phyloP scores from a whole-genome alignment of 495 filamentous ascomycete species.

The Talaromyces wortmannii region DNA sequence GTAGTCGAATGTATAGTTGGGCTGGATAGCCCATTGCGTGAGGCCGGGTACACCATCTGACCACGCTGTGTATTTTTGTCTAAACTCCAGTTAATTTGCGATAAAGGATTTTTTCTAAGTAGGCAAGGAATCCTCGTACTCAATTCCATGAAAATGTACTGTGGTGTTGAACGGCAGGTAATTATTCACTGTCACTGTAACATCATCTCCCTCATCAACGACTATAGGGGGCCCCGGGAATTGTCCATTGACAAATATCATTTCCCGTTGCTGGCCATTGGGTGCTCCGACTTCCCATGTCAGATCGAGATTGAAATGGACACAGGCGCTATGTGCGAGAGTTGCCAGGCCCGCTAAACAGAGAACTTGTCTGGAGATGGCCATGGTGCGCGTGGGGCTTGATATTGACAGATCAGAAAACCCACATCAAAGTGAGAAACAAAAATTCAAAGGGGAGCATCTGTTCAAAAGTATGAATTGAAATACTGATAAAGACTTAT shows the following conservation, averaged over 20 bases:
- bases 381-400: not conserved
- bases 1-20: conserved; percentile 36
- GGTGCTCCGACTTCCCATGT: conserved; percentile 31
- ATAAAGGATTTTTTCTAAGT: not conserved
- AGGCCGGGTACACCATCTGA: conserved; percentile 46
- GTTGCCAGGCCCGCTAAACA: not conserved
- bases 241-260: conserved; percentile 49
- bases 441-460: not conserved
- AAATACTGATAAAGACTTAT: too few species aligned
- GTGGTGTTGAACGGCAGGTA: conserved; percentile 29
- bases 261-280: conserved; percentile 28
- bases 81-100: conserved; percentile 4
- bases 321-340: not conserved
- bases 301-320: conserved; percentile 25
- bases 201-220: conserved; percentile 48
- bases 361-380: not conserved
- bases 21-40: conserved; percentile 34
- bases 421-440: not conserved
- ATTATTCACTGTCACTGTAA: conserved; percentile 31
- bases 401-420: not conserved
- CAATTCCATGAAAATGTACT: conserved; percentile 34
- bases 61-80: conserved; percentile 31
- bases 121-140: not conserved
- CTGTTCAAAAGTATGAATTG: not conserved
- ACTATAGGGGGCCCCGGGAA: conserved; percentile 48